Base-by-base conservation (phyloP, 2,329 filamentous ascomycete species). In the Colletotrichum caudatum region DNA sequence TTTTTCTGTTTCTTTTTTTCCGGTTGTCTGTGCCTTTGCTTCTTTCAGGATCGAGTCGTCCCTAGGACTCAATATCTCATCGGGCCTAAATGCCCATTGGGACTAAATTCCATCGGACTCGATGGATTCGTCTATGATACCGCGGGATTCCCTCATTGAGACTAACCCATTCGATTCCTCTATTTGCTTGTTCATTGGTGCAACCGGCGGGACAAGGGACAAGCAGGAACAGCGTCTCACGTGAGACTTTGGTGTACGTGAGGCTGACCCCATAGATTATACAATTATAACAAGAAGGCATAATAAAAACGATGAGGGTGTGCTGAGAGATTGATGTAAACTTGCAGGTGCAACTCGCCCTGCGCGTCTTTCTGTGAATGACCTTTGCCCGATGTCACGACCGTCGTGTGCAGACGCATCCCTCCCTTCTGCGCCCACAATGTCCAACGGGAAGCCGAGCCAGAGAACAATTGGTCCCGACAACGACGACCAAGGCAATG, bases 181-280 rank as follows among this genome's bases (percentile, higher is more conserved):
- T n/a, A 33, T 16, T 44, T n/a, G 29, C 6, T 7, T 41, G 33
- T 26, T 57, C 18, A 62, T 67, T 70, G 68, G 68, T 11, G 23
- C 26, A 39, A 26, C 50, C 37, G 41, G 3, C 41, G 11, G 5
- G 35, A 53, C 35, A 20, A 14, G 12, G 37, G 11, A 29, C n/a
- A 26, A 33, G 18, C 14, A 41, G 35, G 1, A 33, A 54, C 41
- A 51, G 57, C 57, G 57, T 48, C 64, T 66, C 57, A 70, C 56
- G 56, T 70, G 44, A 70, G 57, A 50, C 46, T 48, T n/a, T 16
- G 35, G 37, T 51, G 44, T 12, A 53, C 20, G 23, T 11, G 35
- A 20, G 56, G 54, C 39, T 26, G 35, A 61, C 44, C 18, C 37
- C 18, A 60, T 37, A 37, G 35, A 37, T 46, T 3, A 57, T 50